phyloP scores from a whole-genome alignment of 768 basidiomycete species.

The Pisolithus tinctorius region DNA sequence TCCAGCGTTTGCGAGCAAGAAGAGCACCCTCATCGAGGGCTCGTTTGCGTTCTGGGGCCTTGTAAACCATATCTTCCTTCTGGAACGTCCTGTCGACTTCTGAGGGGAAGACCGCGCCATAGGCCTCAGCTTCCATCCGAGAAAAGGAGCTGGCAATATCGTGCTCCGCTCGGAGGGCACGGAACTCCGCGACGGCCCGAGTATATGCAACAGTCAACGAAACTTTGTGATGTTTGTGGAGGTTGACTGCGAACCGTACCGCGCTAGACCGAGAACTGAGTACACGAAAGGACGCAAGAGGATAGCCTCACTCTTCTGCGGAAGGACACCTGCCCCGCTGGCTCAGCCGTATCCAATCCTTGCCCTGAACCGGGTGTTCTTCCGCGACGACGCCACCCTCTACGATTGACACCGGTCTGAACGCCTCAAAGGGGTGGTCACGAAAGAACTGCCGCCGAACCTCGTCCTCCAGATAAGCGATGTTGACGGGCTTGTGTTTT shows the following conservation, averaged over 20 bases:
- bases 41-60: constrained; percentile 50
- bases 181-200: constrained; percentile 77
- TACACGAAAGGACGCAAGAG: background rate
- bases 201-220: constrained; percentile 78
- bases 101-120: constrained; percentile 62
- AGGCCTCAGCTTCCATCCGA: constrained; percentile 67
- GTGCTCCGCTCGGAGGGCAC: constrained; percentile 78
- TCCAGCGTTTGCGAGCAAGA: constrained; percentile 72
- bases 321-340: constrained; percentile 80
- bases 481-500: constrained; percentile 44
- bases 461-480: constrained; percentile 79
- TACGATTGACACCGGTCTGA: constrained; percentile 69
- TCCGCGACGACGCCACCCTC: constrained; percentile 58
- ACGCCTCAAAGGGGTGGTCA: constrained; percentile 95
- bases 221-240: constrained; percentile 57
- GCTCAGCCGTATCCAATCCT: constrained; percentile 68
- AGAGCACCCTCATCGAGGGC: constrained; percentile 54
- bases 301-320: constrained; percentile 76
- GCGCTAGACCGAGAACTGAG: constrained; percentile 42
- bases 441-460: constrained; percentile 87
- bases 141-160: constrained; percentile 74
- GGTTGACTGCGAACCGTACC: constrained; percentile 72
- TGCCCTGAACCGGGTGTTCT: constrained; percentile 50
- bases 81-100: constrained; percentile 57
- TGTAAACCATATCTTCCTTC: constrained; percentile 55